These are phyloP conservation scores for Cyberlindnera sargentensis DNA, from an alignment of 805 yeast species.

Conservation along the genomic window DNA sequence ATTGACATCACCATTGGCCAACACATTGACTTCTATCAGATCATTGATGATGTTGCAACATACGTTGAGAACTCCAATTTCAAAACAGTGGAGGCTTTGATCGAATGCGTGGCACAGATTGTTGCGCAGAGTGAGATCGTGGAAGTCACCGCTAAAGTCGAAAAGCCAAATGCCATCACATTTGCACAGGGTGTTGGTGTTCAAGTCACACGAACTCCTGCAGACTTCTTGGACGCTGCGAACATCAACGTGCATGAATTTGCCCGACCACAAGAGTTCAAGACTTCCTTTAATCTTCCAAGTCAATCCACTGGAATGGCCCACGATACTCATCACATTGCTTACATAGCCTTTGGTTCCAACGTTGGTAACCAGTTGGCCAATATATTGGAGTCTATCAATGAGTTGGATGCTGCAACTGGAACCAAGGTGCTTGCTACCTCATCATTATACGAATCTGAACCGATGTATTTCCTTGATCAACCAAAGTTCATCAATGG, in stretches of 20 bases:
- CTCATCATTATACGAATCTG: constrained; percentile 79
- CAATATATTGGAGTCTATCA: constrained; percentile 53
- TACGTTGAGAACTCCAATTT: constrained; percentile 77
- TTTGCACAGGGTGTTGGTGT: constrained; percentile 91
- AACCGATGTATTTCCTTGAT: constrained; percentile 84
- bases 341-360: constrained; percentile 83
- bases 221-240: constrained; percentile 29
- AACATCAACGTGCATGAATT: constrained; percentile 9
- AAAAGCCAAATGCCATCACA: constrained; percentile 84
- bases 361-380: constrained; percentile 67
- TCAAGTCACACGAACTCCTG: constrained; percentile 44
- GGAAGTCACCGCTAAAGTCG: constrained; percentile 51
- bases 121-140: constrained; percentile 33
- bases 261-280: neutral
- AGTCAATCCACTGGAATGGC: constrained; percentile 31
- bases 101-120: constrained; percentile 60
- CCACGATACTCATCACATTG: constrained; percentile 35
- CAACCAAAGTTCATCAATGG: constrained; percentile 86
- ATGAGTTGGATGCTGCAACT: constrained; percentile 32
- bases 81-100: constrained; percentile 91
- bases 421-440: constrained; percentile 42
- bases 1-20: constrained; percentile 37
- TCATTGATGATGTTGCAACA: constrained; percentile 41
- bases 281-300: constrained; percentile 12
- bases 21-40: constrained; percentile 26